These are phyloP conservation scores for Puccinia polysora DNA, from an alignment of 1,284 basidiomycete species.

Conservation along the genomic window DNA sequence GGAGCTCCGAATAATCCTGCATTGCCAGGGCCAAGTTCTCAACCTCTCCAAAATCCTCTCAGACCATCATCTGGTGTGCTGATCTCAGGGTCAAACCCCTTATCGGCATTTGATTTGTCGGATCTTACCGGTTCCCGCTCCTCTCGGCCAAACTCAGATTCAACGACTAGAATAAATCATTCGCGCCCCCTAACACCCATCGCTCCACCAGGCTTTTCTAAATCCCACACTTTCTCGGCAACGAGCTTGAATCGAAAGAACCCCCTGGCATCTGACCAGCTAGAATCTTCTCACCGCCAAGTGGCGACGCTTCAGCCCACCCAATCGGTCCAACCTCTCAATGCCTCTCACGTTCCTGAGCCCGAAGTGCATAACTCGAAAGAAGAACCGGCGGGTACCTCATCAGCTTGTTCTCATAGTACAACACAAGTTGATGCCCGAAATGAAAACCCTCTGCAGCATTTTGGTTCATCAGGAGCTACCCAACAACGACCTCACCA, in stretches of 20 bases:
- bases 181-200: not conserved
- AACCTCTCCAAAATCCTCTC: not conserved
- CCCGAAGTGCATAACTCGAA: too few species aligned
- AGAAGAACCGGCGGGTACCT: too few species aligned
- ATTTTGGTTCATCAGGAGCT: too few species aligned
- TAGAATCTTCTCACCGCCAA: not conserved
- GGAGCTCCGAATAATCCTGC: not conserved
- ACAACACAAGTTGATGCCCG: too few species aligned
- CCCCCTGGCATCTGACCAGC: not conserved
- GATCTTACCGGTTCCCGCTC: not conserved
- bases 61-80: not conserved
- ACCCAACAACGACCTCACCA: too few species aligned
- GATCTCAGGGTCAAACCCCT: constrained; percentile 4
- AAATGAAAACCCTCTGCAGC: too few species aligned
- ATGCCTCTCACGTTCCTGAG: too few species aligned
- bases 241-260: not conserved
- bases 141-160: not conserved
- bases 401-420: too few species aligned
- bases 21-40: not conserved
- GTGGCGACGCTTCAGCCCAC: not conserved
- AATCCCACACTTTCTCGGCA: not conserved
- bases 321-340: not conserved
- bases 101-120: constrained; percentile 28
- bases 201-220: not conserved
- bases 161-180: not conserved